Conservation (phyloP, 805 yeast genomes). For the Ogataea henricii region DNA sequence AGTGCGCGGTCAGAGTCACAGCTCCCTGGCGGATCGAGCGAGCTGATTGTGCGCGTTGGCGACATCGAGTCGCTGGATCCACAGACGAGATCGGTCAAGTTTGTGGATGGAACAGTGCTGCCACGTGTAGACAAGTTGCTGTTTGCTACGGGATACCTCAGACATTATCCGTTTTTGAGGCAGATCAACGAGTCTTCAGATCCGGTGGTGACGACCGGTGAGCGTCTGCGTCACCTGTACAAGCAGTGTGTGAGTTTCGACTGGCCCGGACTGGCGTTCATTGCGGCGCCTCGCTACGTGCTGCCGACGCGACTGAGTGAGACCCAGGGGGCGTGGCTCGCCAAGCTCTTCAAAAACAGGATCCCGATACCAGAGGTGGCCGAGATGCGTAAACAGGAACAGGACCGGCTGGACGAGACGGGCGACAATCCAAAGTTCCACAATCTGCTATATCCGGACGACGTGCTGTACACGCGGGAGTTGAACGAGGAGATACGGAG, state of each 20-base stretch:
- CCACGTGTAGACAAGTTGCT: constrained; percentile 54
- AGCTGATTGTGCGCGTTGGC: constrained; percentile 42
- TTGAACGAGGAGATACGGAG: constrained; percentile 37
- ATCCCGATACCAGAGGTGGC: constrained; percentile 49
- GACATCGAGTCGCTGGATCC: constrained; percentile 45
- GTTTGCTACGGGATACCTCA: constrained; percentile 73
- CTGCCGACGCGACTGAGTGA: constrained; percentile 64
- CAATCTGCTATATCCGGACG: constrained; percentile 55
- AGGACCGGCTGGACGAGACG: constrained; percentile 38
- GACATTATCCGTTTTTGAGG: constrained; percentile 60
- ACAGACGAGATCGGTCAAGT: constrained; percentile 40
- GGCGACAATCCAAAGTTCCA: constrained; percentile 53
- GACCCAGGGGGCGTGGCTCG: constrained; percentile 65
- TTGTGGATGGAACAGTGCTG: constrained; percentile 51
- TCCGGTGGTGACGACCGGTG: constrained; percentile 49
- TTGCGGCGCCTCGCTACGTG: constrained; percentile 63
- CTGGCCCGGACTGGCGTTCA: constrained; percentile 66
- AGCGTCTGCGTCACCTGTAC: constrained; percentile 54
- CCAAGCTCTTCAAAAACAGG: constrained; percentile 62
- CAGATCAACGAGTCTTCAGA: constrained; percentile 24
- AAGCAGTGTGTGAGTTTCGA: constrained; percentile 57
- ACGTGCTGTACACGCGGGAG: constrained; percentile 52
- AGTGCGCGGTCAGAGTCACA: constrained; percentile 49
- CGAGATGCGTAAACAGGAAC: constrained; percentile 48
- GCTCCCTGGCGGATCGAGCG: constrained; percentile 47